phyloP scores from a whole-genome alignment of 371 early-diverging fungal genomes.

The Mortierella sp. region DNA sequence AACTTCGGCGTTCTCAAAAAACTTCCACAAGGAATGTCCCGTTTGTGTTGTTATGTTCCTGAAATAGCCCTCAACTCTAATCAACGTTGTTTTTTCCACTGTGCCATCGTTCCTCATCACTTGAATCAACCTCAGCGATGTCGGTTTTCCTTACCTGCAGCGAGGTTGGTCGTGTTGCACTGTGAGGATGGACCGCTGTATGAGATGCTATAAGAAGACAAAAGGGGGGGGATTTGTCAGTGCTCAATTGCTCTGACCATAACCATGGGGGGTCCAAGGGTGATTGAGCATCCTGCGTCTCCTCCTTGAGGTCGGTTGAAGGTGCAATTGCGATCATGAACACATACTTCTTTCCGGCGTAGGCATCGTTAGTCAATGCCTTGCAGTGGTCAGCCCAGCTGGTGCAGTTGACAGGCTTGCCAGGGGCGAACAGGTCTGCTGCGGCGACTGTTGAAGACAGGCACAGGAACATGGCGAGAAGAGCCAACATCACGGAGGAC shows the following conservation, averaged over 20 bases:
- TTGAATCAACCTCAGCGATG: background rate
- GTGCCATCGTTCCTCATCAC: background rate
- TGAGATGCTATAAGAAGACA: conserved; percentile 2
- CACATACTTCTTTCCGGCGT: conserved; percentile 17
- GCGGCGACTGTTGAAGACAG: conserved; percentile 37
- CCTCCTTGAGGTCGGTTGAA: no score
- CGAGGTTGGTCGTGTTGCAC: conserved; percentile 36
- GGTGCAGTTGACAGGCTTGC: conserved; percentile 48
- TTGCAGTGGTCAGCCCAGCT: conserved; percentile 11
- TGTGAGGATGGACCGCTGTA: conserved; percentile 14
- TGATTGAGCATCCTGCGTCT: background rate
- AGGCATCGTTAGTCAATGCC: conserved; percentile 1
- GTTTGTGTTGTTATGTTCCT: conserved; percentile 2
- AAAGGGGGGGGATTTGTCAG: no score
- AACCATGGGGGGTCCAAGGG: background rate
- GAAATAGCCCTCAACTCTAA: conserved; percentile 1
- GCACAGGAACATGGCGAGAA: conserved; percentile 39
- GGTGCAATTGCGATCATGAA: background rate
- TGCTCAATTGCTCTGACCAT: no score
- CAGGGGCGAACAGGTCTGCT: conserved; percentile 19
- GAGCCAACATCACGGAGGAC: conserved; percentile 34
- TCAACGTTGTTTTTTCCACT: no score
- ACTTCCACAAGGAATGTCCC: no score
- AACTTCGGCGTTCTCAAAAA: background rate
- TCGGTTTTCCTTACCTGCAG: conserved; percentile 18